Percentiles rank a stretch among this genome's conserved stretches.
phyloP scores from a whole-genome alignment of 768 basidiomycete genomes.

The Mycena rebaudengoi region DNA sequence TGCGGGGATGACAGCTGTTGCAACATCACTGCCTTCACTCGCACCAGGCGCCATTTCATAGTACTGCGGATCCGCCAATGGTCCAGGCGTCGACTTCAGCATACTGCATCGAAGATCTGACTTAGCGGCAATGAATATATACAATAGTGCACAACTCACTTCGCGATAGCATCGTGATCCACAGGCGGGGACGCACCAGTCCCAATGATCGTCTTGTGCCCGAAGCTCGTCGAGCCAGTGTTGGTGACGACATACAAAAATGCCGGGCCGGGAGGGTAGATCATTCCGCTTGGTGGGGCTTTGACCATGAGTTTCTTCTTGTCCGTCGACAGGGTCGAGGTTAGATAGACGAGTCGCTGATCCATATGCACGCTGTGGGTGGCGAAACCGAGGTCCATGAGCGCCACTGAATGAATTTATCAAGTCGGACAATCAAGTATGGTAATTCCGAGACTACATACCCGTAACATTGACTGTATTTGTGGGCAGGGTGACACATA shows the following conservation, averaged over 20 bases:
- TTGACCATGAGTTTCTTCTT: slow-evolving; percentile 42
- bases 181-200: slow-evolving; percentile 48
- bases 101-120: neutral
- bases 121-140: neutral
- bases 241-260: slow-evolving; percentile 44
- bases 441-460: slow-evolving; percentile 10
- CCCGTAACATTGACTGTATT: slow-evolving; percentile 38
- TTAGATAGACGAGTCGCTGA: slow-evolving; percentile 46
- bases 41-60: slow-evolving; percentile 15
- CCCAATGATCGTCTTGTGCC: slow-evolving; percentile 45
- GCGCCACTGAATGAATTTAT: slow-evolving; percentile 36
- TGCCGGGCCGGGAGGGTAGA: slow-evolving; percentile 52
- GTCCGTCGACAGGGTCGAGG: slow-evolving; percentile 40
- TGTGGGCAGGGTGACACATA: slow-evolving; percentile 42
- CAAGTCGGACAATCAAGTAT: neutral
- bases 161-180: slow-evolving; percentile 18
- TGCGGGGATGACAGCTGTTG: slow-evolving; percentile 20
- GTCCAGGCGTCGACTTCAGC: slow-evolving; percentile 6
- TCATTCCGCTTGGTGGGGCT: slow-evolving; percentile 45
- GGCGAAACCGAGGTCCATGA: slow-evolving; percentile 53
- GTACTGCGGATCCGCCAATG: slow-evolving; percentile 13
- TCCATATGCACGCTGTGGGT: slow-evolving; percentile 53
- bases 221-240: slow-evolving; percentile 42
- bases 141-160: neutral
- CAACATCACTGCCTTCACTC: slow-evolving; percentile 22